Conservation (phyloP, 1,284 basidiomycete species). For the Naganishia sp. region DNA sequence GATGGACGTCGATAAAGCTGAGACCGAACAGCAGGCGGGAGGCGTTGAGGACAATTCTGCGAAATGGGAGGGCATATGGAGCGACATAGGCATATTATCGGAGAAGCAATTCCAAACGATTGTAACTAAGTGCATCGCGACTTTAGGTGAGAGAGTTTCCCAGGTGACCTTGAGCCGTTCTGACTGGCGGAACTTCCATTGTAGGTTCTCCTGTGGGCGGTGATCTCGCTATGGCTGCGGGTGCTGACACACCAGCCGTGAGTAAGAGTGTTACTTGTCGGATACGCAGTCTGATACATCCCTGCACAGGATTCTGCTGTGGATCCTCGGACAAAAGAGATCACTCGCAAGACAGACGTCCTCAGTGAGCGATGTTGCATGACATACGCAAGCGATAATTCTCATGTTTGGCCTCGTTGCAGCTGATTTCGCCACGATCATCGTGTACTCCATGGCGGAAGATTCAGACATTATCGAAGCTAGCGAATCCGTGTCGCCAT, state of each 20-base stretch:
- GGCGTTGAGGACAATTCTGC: constrained; percentile 56
- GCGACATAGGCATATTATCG: constrained; percentile 84
- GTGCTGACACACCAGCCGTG: constrained; percentile 22
- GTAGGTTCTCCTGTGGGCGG: constrained; percentile 35
- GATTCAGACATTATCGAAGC: constrained; percentile 64
- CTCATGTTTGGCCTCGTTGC: constrained; percentile 31
- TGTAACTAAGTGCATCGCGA: constrained; percentile 80
- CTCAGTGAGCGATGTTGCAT: background rate
- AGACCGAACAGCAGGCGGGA: constrained; percentile 60
- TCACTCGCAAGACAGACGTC: constrained; percentile 23
- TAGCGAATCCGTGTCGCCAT: constrained; percentile 56
- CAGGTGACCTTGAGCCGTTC: background rate
- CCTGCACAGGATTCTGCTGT: constrained; percentile 10
- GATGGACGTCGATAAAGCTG: constrained; percentile 62
- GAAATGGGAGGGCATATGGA: constrained; percentile 69
- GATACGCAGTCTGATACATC: background rate
- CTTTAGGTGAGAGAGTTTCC: constrained; percentile 68
- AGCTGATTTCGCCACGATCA: constrained; percentile 80
- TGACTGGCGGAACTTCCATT: constrained; percentile 28
- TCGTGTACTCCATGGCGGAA: constrained; percentile 87
- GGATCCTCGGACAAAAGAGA: constrained; percentile 24
- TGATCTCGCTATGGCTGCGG: constrained; percentile 31
- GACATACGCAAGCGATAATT: background rate
- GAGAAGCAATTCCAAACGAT: constrained; percentile 81
- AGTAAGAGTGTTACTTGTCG: background rate